These are phyloP conservation scores for Cutaneotrichosporon sp. DNA, from an alignment of 1,284 basidiomycete genomes.

Conservation along the genomic window DNA sequence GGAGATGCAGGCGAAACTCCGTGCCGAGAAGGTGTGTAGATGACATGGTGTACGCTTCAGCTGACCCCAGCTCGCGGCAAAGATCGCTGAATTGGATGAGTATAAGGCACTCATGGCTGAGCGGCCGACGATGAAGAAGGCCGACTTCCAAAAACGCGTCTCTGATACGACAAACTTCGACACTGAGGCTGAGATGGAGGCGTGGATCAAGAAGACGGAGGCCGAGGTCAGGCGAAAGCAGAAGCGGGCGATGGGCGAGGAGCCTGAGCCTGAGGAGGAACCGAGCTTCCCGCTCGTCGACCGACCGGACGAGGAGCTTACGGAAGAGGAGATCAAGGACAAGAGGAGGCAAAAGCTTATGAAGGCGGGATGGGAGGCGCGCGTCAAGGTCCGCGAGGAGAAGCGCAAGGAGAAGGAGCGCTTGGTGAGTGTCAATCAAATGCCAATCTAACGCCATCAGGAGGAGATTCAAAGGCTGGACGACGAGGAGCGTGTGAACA, in stretches of 20 bases:
- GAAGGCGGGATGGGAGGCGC: constrained; percentile 93
- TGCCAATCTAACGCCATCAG: constrained; percentile 40
- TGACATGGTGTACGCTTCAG: background rate
- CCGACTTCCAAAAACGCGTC: constrained; percentile 62
- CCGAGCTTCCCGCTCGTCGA: constrained; percentile 84
- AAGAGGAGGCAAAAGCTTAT: constrained; percentile 88
- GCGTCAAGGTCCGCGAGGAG: constrained; percentile 76
- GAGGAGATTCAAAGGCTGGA: constrained; percentile 70
- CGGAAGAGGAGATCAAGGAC: constrained; percentile 89
- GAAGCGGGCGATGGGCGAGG: constrained; percentile 66
- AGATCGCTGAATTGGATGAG: constrained; percentile 67
- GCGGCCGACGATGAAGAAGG: constrained; percentile 62
- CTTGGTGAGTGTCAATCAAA: constrained; percentile 23
- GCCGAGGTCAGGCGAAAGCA: constrained; percentile 59
- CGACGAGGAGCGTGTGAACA: constrained; percentile 67
- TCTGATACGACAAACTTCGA: constrained; percentile 62
- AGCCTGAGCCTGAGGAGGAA: constrained; percentile 60
- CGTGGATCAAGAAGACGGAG: constrained; percentile 72
- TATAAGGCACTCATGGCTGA: constrained; percentile 64
- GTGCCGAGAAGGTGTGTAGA: constrained; percentile 71
- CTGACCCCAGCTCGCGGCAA: constrained; percentile 30
- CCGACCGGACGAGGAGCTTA: constrained; percentile 85
- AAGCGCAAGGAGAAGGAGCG: constrained; percentile 79
- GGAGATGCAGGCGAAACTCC: constrained; percentile 82
- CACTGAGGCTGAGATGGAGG: constrained; percentile 60